Conservation (phyloP, 768 basidiomycete genomes). For the Gyrodon lividus region DNA sequence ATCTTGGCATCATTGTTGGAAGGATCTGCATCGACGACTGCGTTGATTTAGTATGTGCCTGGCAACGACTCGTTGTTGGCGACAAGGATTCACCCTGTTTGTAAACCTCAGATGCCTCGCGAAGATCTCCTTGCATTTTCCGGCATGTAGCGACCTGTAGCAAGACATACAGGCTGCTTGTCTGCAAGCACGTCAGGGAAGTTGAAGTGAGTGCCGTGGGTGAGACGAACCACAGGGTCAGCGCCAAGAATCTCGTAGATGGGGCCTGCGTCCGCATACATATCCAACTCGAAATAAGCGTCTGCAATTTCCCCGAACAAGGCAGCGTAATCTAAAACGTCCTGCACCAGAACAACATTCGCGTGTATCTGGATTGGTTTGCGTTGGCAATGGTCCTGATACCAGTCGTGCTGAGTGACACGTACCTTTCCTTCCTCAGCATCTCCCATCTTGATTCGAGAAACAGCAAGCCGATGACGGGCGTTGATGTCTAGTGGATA, state of each 20-base stretch:
- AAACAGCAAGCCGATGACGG: conserved; percentile 79
- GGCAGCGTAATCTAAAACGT: conserved; percentile 72
- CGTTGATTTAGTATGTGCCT: neutral
- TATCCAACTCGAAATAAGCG: conserved; percentile 64
- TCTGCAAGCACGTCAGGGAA: conserved; percentile 41
- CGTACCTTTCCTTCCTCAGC: conserved; percentile 76
- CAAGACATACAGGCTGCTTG: conserved; percentile 68
- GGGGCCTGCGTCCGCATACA: conserved; percentile 76
- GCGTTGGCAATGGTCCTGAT: neutral
- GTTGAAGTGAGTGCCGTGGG: neutral
- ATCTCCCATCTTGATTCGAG: conserved; percentile 78
- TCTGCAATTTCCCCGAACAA: conserved; percentile 85
- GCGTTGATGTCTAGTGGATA: conserved; percentile 43
- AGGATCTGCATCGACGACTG: conserved; percentile 76
- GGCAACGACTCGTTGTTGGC: neutral
- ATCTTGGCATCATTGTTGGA: conserved; percentile 82
- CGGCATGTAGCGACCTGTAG: conserved; percentile 82
- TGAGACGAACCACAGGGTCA: conserved; percentile 60
- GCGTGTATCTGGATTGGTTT: conserved; percentile 64
- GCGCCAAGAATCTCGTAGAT: conserved; percentile 79
- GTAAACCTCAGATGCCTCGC: conserved; percentile 80
- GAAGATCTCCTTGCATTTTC: conserved; percentile 69
- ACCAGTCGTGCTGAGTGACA: neutral
- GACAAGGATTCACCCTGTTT: conserved; percentile 57
- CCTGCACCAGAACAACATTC: conserved; percentile 64